phyloP scores from a whole-genome alignment of 2,329 filamentous ascomycete species.

The Penicillium sp. region DNA sequence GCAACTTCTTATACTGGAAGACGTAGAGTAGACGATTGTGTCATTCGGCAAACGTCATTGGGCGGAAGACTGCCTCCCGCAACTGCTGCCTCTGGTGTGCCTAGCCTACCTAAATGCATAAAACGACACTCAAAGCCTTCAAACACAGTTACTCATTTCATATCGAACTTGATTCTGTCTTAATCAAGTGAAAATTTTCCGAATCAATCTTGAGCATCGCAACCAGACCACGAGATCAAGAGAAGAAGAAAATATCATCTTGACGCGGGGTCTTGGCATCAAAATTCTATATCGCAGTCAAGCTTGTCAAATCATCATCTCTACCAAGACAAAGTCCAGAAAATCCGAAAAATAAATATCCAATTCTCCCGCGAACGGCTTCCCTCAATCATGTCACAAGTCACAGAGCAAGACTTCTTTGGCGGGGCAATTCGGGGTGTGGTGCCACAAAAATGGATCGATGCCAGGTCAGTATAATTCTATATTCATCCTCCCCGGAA shows the following conservation, averaged over 20 bases:
- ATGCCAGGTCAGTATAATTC: conserved; percentile 33
- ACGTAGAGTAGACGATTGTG: neutral
- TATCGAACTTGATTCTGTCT: neutral
- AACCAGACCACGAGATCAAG: too few relatives aligned
- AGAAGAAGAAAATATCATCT: neutral
- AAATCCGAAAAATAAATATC: neutral
- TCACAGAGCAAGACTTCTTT: conserved; percentile 33
- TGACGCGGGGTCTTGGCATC: neutral
- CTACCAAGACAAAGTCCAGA: neutral
- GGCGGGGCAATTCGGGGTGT: conserved; percentile 37
- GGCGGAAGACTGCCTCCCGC: conserved; percentile 23
- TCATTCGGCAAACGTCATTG: conserved; percentile 19
- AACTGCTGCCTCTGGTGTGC: conserved; percentile 17
- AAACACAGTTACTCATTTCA: neutral
- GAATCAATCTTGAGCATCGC: neutral
- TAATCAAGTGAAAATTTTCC: neutral
- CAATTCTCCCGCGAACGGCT: neutral
- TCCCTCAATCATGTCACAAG: conserved; percentile 23
- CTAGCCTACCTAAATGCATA: conserved; percentile 5
- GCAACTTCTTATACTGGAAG: neutral
- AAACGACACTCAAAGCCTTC: neutral
- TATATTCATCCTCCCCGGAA: neutral
- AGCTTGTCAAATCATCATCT: neutral
- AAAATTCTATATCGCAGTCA: conserved; percentile 6
- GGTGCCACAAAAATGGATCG: conserved; percentile 37